Evolutionary conservation across 257 asterid species (phyloP), one percentile per base, ranked within the genome.

Genomic region (Penstemon newberryi): DNA sequence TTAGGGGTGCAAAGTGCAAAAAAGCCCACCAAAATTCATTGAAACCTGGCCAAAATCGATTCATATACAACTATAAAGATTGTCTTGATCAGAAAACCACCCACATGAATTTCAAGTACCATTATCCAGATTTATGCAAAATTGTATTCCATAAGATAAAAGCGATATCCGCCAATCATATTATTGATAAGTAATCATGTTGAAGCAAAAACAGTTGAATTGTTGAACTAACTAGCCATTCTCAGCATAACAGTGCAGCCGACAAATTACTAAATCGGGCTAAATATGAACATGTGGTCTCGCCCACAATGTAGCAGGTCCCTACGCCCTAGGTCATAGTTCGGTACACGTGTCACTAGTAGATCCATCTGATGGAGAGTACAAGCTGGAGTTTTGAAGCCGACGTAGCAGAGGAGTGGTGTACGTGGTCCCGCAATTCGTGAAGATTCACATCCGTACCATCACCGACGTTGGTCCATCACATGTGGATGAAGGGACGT

Each of bases 381-480:
- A 65, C 75, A 70, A 56, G 60, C 58, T 42, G 76, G 33, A 15
- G 38, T 9, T 18, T 25, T n/a, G 75, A 71, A 18, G 49, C 56
- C 49, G 74, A 72, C 86, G 73, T 46, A 56, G 51, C 84, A 58
- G 63, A 19, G 58, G 69, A 42, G 63, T 19, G 12, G 59, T 3
- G 67, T 19, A 47, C 51, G 15, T 2, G 49, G 69, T 79, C 7
- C 84, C 81, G 73, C 42, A 19, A 36, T 33, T 78, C 84, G 46
- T 69, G 87, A 82, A 80, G 69, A 45, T 82, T 82, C 87, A 36
- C 44, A 58, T 63, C 72, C 73, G 53, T 41, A 42, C 65, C 67
- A 47, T 7, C 79, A 65, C 84, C 81, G 81, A 76, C 78, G 39
- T 19, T 7, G 57, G 72, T 56, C 38, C 75, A 52, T 41, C 39